These are phyloP conservation scores for Saccharomycopsis vini DNA, from an alignment of 805 yeast species.

Conservation along the genomic window DNA sequence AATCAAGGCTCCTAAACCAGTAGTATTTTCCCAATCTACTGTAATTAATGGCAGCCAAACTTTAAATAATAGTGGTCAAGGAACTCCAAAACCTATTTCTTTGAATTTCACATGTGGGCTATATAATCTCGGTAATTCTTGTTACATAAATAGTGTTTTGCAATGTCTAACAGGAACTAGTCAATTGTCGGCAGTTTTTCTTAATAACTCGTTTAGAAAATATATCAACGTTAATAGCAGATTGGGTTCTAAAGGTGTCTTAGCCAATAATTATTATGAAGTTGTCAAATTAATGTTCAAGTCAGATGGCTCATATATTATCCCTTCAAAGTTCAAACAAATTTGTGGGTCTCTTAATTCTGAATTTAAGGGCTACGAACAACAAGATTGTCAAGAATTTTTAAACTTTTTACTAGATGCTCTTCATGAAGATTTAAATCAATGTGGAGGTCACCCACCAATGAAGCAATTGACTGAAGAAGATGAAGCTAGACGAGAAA, in stretches of 20 bases:
- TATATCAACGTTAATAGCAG: constrained; percentile 66
- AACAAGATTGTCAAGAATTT: constrained; percentile 83
- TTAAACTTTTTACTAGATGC: constrained; percentile 66
- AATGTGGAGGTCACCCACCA: constrained; percentile 46
- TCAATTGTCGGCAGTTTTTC: constrained; percentile 53
- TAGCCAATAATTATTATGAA: constrained; percentile 61
- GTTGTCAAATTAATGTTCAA: constrained; percentile 47
- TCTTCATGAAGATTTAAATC: constrained; percentile 76
- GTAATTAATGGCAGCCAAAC: neutral
- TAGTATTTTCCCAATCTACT: constrained; percentile 1
- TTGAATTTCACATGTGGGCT: constrained; percentile 56
- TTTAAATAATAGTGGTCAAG: neutral
- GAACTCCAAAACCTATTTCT: constrained; percentile 1
- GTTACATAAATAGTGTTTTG: constrained; percentile 86
- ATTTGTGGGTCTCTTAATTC: constrained; percentile 59
- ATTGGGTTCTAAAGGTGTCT: constrained; percentile 72
- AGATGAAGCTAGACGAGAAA: constrained; percentile 68
- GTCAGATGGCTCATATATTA: constrained; percentile 37
- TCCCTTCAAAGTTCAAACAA: constrained; percentile 58
- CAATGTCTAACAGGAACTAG: constrained; percentile 77
- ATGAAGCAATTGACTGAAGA: constrained; percentile 53
- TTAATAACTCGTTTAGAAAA: constrained; percentile 48
- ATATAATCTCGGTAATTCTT: constrained; percentile 77
- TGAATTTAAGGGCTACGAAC: constrained; percentile 58
- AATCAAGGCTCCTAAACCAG: constrained; percentile 5